A percentile compares a stretch with the other conserved stretches of the same genome.
phyloP scores from a whole-genome alignment of 1,284 basidiomycete genomes.

The Trametes versicolor region DNA sequence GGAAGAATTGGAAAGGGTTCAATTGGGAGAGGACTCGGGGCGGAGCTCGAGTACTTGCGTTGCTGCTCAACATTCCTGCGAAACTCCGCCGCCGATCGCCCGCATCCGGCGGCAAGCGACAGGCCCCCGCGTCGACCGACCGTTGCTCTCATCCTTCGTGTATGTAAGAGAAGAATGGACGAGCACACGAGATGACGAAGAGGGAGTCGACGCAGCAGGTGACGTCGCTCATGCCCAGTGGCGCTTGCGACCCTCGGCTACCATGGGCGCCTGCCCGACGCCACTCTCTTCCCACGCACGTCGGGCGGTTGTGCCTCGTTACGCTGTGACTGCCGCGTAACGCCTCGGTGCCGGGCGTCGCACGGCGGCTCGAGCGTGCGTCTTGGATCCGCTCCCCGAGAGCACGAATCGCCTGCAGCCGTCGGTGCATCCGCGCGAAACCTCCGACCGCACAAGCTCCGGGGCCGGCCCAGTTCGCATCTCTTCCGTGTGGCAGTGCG shows the following conservation, averaged over 20 bases:
- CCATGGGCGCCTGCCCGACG: background rate
- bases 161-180: constrained; percentile 9
- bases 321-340: background rate
- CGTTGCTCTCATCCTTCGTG: constrained; percentile 12
- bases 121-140: background rate
- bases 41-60: constrained; percentile 19
- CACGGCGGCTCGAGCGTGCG: background rate
- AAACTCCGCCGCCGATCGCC: constrained; percentile 17
- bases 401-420: background rate
- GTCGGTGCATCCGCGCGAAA: background rate
- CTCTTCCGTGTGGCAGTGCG: background rate
- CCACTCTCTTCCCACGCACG: constrained; percentile 10
- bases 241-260: constrained; percentile 1
- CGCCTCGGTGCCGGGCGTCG: background rate
- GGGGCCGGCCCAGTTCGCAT: background rate
- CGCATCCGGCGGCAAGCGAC: background rate
- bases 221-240: constrained; percentile 1
- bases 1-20: background rate
- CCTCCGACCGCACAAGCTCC: constrained; percentile 5
- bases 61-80: constrained; percentile 16
- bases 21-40: constrained; percentile 2
- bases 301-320: constrained; percentile 2
- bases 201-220: background rate
- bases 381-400: constrained; percentile 9
- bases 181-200: constrained; percentile 19